A percentile compares a stretch with the other conserved stretches of the same genome.
phyloP scores from a whole-genome alignment of 768 basidiomycete genomes.

The Collybia mongolica region DNA sequence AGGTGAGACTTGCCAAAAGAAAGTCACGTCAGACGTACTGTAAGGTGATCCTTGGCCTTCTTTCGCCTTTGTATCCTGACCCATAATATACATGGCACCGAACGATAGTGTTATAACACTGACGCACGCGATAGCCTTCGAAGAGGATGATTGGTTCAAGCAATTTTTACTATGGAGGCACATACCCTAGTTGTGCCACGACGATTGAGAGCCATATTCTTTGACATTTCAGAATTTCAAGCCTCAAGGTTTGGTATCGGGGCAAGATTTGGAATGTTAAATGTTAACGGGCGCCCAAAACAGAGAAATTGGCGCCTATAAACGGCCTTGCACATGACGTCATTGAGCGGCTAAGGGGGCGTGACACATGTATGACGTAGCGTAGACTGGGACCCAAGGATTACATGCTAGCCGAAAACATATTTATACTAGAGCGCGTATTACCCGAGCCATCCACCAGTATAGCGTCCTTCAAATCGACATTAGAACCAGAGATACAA shows the following conservation, averaged over 20 bases:
- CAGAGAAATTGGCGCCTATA: too few species aligned
- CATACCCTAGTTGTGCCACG: slow-evolving; percentile 18
- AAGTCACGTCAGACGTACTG: slow-evolving; percentile 18
- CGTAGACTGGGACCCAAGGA: too few species aligned
- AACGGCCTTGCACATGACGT: too few species aligned
- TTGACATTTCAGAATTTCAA: too few species aligned
- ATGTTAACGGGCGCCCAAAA: too few species aligned
- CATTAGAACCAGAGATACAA: slow-evolving; percentile 1
- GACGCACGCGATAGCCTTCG: slow-evolving; percentile 29
- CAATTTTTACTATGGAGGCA: neutral
- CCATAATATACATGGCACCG: slow-evolving; percentile 30
- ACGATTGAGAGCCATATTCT: neutral
- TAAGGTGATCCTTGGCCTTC: slow-evolving; percentile 31
- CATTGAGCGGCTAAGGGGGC: neutral
- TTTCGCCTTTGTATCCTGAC: slow-evolving; percentile 28
- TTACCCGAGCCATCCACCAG: slow-evolving; percentile 50
- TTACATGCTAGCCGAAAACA: slow-evolving; percentile 38
- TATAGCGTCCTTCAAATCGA: slow-evolving; percentile 38
- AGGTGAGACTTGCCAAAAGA: neutral
- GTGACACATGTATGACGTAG: neutral
- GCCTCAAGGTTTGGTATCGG: too few species aligned
- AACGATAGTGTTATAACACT: slow-evolving; percentile 23
- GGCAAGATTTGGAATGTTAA: too few species aligned
- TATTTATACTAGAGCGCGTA: slow-evolving; percentile 34
- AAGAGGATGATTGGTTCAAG: neutral